phyloP scores from a whole-genome alignment of 306 rosid genomes.

The Rubus idaeus region DNA sequence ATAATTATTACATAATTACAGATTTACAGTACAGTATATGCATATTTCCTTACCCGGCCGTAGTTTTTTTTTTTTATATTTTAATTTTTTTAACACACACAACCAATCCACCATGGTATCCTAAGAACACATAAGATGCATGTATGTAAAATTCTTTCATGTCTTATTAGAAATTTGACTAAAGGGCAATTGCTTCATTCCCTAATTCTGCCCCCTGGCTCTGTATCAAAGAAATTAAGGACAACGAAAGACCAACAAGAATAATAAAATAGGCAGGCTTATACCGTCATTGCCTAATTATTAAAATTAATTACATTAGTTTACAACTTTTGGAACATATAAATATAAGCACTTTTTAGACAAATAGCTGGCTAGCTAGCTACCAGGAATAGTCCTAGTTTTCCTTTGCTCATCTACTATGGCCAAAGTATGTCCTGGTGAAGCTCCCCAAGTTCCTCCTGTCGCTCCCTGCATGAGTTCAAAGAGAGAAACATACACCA shows the following conservation, averaged over 20 bases:
- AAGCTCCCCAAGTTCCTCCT: conserved; percentile 21
- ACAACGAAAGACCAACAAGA: not conserved
- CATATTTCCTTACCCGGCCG: not conserved
- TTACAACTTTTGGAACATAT: not conserved
- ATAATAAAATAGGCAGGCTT: not conserved
- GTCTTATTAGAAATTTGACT: not conserved
- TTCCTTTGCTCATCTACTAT: conserved; percentile 5
- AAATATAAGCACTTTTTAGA: not conserved
- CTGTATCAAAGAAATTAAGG: not conserved
- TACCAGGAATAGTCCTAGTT: not conserved
- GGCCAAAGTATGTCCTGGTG: conserved; percentile 35
- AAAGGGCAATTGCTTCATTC: not conserved
- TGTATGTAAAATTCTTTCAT: not conserved
- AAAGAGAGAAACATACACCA: conserved; percentile 57
- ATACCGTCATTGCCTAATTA: not conserved
- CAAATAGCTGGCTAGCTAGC: not conserved
- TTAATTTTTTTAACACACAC: too few species aligned
- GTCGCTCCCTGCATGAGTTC: conserved; percentile 1
- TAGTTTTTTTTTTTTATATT: too few species aligned
- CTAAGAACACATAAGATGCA: not conserved
- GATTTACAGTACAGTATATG: too few species aligned
- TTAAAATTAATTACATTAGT: not conserved
- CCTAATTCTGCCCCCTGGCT: not conserved
- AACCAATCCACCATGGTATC: too few species aligned
- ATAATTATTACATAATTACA: not conserved